Evolutionary conservation across 345 rosid species (phyloP), one percentile per base, ranked within the genome.

Genomic region (Ailanthus altissimus): DNA sequence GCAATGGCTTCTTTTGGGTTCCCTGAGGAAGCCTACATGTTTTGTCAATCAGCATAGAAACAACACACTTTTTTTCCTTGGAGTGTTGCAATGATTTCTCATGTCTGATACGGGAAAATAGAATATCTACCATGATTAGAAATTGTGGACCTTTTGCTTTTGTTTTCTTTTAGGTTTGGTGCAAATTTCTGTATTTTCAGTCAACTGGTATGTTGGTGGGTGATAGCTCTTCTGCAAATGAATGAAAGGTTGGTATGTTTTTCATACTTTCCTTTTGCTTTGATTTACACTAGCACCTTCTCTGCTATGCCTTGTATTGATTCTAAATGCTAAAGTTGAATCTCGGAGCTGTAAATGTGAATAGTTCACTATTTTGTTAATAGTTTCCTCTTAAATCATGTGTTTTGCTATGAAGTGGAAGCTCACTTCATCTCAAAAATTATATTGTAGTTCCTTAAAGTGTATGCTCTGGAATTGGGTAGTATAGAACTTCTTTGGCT

Each of bases 171-270:
- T 32, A 67, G 77, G 70, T 20, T 14, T 70, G 56, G 61, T 72
- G 79, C 57, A 72, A 42, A 64, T 45, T 62, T 18, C 49, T n/a
- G 47, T 32, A n/a, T 73, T 67, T 69, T 50, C 62, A 18, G 10
- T 56, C 54, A 58, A 23, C 11, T 63, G 49, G 66, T 64, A 70
- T 53, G 28, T 51, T 75, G 77, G 38, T 59, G 73, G 71, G 47
- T 68, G 42, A 46, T 78, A 64, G 57, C 70, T 65, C 67, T 21
- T 65, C 62, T 42, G 23, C 68, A 57, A 45, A 62, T 65, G 81
- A 59, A 54, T 63, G 43, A 26, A 79, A 84, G 88, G 86, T 86
- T 69, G 72, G 81, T 77, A 78, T 18, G 42, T 79, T 73, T 72
- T 75, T 75, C 69, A 23, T 46, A n/a, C 49, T 58, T 61, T 67